A percentile compares a stretch with the other conserved stretches of the same genome.
These are phyloP conservation scores for Talaromyces wortmannii DNA, from an alignment of 495 filamentous ascomycete species.

Conservation along the genomic window DNA sequence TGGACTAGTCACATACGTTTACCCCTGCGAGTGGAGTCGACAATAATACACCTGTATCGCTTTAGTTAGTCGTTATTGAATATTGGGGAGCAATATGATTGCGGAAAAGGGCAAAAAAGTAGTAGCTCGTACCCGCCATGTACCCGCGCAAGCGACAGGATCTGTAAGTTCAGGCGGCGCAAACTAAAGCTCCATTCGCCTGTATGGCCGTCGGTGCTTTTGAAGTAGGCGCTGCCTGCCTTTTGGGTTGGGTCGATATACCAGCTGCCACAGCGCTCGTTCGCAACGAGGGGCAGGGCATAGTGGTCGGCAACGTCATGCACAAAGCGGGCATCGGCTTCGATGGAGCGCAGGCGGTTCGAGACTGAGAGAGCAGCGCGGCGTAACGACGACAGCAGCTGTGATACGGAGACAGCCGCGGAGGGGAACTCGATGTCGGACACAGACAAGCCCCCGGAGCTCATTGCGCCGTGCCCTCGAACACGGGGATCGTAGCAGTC, in stretches of 20 bases:
- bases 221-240: conserved; percentile 79
- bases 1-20: conserved; percentile 52
- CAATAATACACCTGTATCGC: conserved; percentile 69
- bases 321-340: conserved; percentile 62
- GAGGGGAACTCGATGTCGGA: conserved; percentile 39
- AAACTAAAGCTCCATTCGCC: conserved; percentile 85
- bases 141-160: conserved; percentile 55
- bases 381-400: conserved; percentile 51
- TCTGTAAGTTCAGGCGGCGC: conserved; percentile 74
- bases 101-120: conserved; percentile 5
- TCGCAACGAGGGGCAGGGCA: conserved; percentile 76
- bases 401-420: conserved; percentile 35
- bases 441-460: conserved; percentile 17
- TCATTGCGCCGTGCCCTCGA: conserved; percentile 2
- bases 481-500: not conserved
- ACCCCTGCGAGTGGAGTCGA: conserved; percentile 89
- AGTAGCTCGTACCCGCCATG: conserved; percentile 53
- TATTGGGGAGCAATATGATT: not conserved
- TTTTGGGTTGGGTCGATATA: conserved; percentile 69
- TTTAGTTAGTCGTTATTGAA: conserved; percentile 5
- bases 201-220: conserved; percentile 92
- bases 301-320: conserved; percentile 42
- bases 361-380: conserved; percentile 67
- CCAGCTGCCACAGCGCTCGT: conserved; percentile 94
- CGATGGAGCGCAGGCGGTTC: conserved; percentile 73